A percentile compares a stretch with the other conserved stretches of the same genome.
Conservation (phyloP, 176 grass and related monocot species). For the Lolium multiflorum region DNA sequence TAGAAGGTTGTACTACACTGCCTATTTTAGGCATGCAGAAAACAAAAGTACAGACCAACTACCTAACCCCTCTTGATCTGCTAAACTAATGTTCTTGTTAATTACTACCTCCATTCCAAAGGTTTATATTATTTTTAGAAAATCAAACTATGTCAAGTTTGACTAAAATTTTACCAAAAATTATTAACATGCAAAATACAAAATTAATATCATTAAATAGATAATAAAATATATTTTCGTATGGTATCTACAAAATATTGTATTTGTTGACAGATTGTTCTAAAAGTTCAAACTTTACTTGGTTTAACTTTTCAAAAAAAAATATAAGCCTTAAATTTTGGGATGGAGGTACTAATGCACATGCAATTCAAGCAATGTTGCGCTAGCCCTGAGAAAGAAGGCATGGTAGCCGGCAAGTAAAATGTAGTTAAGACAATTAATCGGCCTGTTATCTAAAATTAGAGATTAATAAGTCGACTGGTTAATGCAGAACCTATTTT, state of each 20-base stretch:
- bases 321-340: too few relatives aligned
- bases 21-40: not conserved
- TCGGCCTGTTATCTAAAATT: not conserved
- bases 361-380: slow-evolving; percentile 8
- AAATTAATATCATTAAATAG: too few relatives aligned
- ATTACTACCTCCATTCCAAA: not conserved
- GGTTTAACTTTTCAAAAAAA: too few relatives aligned
- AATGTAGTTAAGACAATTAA: not conserved
- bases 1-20: slow-evolving; percentile 14
- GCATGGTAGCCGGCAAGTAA: not conserved
- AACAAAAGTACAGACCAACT: slow-evolving; percentile 3
- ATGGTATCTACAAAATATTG: too few relatives aligned
- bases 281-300: too few relatives aligned
- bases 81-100: not conserved
- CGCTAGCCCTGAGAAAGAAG: not conserved
- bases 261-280: too few relatives aligned
- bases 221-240: too few relatives aligned
- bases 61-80: not conserved
- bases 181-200: too few relatives aligned
- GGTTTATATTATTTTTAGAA: too few relatives aligned
- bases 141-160: too few relatives aligned
- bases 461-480: not conserved
- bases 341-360: not conserved
- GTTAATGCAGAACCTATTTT: slow-evolving; percentile 49
- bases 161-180: too few relatives aligned